Evolutionary conservation across 1,139 yeast species (phyloP).

Genomic region (Nadsonia commutata): DNA sequence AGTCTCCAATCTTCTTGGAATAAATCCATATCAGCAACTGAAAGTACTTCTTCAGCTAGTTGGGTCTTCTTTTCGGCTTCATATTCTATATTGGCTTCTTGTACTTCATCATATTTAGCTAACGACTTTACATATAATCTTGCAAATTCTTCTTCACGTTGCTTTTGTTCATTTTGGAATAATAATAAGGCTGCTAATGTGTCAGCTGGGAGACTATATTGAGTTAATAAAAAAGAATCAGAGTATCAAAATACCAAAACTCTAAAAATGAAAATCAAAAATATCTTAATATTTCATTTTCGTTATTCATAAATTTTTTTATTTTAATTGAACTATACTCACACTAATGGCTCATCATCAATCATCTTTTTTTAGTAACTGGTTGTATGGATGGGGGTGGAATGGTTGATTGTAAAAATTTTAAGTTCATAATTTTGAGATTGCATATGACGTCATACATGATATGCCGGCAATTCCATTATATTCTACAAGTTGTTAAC

Average conservation of each 20-base stretch:
- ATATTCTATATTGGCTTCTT: slow-evolving; percentile 18
- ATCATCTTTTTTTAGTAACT: too few relatives aligned
- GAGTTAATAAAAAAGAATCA: background rate
- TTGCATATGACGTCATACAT: too few relatives aligned
- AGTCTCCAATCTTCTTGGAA: slow-evolving; percentile 90
- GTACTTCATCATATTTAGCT: slow-evolving; percentile 16
- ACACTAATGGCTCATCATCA: too few relatives aligned
- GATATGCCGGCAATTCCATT: too few relatives aligned
- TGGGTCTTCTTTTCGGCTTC: background rate
- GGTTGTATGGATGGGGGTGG: too few relatives aligned
- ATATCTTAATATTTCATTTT: too few relatives aligned
- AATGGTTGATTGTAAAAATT: too few relatives aligned
- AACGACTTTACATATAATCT: slow-evolving; percentile 26
- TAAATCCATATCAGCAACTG: slow-evolving; percentile 36
- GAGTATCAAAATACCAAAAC: too few relatives aligned
- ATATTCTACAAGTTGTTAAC: too few relatives aligned
- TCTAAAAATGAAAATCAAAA: background rate
- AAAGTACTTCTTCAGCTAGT: background rate
- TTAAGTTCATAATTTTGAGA: too few relatives aligned
- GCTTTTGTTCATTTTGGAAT: slow-evolving; percentile 52
- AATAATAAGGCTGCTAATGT: slow-evolving; percentile 68
- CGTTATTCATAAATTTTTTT: too few relatives aligned
- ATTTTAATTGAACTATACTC: too few relatives aligned
- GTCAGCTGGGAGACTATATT: slow-evolving; percentile 39
- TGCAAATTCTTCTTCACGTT: slow-evolving; percentile 44